A percentile compares a stretch with the other conserved stretches of the same genome.
Evolutionary conservation across 257 asterid genomes (phyloP).

Genomic region (Solanum virginianum): DNA sequence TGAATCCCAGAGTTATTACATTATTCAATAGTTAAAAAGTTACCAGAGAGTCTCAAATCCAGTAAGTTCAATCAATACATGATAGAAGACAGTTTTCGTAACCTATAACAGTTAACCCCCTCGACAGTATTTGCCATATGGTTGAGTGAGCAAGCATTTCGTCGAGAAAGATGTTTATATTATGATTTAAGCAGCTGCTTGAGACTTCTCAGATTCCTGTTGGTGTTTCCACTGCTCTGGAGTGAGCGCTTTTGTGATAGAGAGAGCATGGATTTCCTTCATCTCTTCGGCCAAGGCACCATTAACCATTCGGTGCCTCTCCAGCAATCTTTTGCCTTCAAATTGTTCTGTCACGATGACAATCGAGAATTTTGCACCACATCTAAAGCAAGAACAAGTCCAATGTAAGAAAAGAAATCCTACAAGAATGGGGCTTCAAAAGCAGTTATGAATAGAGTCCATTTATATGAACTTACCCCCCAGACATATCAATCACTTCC

Average conservation of each 20-base stretch:
- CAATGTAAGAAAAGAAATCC: not conserved
- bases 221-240: conserved; percentile 72
- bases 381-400: conserved; percentile 20
- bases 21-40: not conserved
- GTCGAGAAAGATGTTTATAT: not conserved
- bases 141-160: not conserved
- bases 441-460: not conserved
- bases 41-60: not conserved
- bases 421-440: not conserved
- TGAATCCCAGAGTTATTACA: not conserved
- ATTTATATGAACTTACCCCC: conserved; percentile 46
- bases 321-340: conserved; percentile 78
- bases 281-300: conserved; percentile 64
- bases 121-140: not conserved
- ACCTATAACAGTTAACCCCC: not conserved
- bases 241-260: conserved; percentile 68
- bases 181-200: conserved; percentile 28
- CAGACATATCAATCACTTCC: conserved; percentile 79
- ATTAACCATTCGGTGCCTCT: conserved; percentile 85
- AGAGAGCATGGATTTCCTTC: conserved; percentile 83
- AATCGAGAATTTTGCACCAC: conserved; percentile 75
- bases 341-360: conserved; percentile 65
- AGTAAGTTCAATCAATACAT: not conserved
- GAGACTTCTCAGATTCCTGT: conserved; percentile 37
- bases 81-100: not conserved